These are phyloP conservation scores for Phaeosphaeriaceae sp. DNA, from an alignment of 2,329 filamentous ascomycete species.

Conservation along the genomic window DNA sequence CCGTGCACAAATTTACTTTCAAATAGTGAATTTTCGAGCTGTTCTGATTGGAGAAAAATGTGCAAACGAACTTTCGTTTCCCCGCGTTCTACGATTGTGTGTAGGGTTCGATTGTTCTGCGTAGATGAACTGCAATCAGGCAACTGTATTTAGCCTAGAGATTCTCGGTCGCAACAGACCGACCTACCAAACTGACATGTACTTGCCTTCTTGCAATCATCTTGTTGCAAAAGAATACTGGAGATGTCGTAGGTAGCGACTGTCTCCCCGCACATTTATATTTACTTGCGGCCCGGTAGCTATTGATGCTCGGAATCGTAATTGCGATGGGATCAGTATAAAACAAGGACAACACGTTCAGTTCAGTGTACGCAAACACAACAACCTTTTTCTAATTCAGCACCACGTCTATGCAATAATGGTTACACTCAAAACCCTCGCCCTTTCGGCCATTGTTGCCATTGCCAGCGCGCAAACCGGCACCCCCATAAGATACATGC, in stretches of 20 bases:
- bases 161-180: not conserved
- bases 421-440: slow-evolving; percentile 27
- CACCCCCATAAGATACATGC: slow-evolving; percentile 45
- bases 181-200: not conserved
- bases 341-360: not conserved
- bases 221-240: not conserved
- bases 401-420: slow-evolving; percentile 9
- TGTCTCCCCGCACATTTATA: no score
- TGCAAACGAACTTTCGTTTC: not conserved
- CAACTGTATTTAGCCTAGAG: slow-evolving; percentile 1
- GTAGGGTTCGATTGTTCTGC: not conserved
- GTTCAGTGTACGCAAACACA: not conserved
- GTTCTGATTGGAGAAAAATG: no score
- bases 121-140: slow-evolving; percentile 1
- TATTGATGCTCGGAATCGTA: no score
- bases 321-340: no score
- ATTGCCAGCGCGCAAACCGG: slow-evolving; percentile 19
- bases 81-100: not conserved
- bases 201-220: not conserved
- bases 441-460: slow-evolving; percentile 14
- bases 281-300: no score
- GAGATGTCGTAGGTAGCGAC: no score
- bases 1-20: no score
- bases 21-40: no score
- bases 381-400: not conserved